phyloP scores from a whole-genome alignment of 495 filamentous ascomycete genomes.

The Oidiodendron maius region DNA sequence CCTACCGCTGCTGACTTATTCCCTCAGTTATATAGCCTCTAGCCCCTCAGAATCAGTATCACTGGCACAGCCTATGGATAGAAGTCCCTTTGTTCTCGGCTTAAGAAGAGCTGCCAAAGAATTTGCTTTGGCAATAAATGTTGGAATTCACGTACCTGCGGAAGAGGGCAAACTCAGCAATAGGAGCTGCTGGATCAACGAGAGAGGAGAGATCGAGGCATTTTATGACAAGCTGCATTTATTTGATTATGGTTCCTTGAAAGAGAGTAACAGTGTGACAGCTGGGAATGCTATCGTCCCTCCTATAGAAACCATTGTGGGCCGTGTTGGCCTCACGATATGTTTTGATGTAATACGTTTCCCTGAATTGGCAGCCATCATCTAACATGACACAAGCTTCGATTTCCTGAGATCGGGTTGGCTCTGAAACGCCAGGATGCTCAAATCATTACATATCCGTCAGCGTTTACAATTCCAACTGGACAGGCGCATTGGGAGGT shows the following conservation, averaged over 20 bases:
- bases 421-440: conserved; percentile 58
- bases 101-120: conserved; percentile 59
- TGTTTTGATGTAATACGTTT: conserved; percentile 74
- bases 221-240: conserved; percentile 75
- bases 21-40: conserved; percentile 57
- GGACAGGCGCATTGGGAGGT: conserved; percentile 81
- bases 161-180: conserved; percentile 52
- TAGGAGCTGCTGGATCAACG: conserved; percentile 65
- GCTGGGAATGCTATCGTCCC: conserved; percentile 50
- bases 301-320: conserved; percentile 69
- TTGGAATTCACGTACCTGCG: conserved; percentile 83
- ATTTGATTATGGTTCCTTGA: conserved; percentile 67
- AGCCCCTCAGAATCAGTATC: conserved; percentile 58
- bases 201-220: conserved; percentile 52
- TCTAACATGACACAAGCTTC: conserved; percentile 30
- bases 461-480: conserved; percentile 85
- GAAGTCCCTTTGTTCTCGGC: conserved; percentile 61
- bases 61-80: conserved; percentile 53
- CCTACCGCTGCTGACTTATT: not conserved
- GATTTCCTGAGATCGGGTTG: conserved; percentile 75
- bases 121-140: conserved; percentile 65
- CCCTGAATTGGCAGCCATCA: not conserved
- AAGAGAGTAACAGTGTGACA: conserved; percentile 61
- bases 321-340: conserved; percentile 70
- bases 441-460: conserved; percentile 80